phyloP scores from a whole-genome alignment of 202 grass and related monocot species.

The Zizania palustris region DNA sequence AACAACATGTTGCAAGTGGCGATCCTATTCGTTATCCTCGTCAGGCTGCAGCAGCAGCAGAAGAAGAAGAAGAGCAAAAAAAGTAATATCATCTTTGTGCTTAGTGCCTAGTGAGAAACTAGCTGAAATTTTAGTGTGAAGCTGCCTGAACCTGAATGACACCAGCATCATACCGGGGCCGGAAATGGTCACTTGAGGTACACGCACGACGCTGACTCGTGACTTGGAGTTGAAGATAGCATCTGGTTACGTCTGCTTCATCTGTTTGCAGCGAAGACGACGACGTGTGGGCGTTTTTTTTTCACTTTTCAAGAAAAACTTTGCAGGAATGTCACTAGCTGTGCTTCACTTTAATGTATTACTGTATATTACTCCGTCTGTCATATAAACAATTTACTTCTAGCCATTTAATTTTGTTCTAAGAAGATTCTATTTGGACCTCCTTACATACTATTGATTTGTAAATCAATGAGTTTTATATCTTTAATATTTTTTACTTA shows the following conservation, averaged over 20 bases:
- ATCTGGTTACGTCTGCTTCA: not conserved
- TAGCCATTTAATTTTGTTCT: no score
- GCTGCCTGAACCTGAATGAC: not conserved
- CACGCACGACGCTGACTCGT: not conserved
- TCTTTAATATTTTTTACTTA: no score
- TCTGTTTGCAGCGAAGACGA: not conserved
- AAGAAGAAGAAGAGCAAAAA: no score
- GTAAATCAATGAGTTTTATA: no score
- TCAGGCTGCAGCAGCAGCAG: not conserved
- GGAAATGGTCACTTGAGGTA: conserved; percentile 2
- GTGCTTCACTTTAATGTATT: no score
- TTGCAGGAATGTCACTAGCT: no score
- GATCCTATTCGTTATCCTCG: not conserved
- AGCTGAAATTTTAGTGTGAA: not conserved
- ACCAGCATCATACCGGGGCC: not conserved
- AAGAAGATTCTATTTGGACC: no score
- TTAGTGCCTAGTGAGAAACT: not conserved
- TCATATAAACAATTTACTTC: no score
- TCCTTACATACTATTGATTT: no score
- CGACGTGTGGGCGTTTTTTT: not conserved
- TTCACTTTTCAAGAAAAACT: no score
- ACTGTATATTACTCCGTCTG: no score
- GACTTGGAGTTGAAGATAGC: not conserved
- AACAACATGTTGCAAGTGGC: conserved; percentile 8
- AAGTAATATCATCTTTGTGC: no score